Conservation (phyloP, 495 filamentous ascomycete genomes). For the Cudoniella acicularis region DNA sequence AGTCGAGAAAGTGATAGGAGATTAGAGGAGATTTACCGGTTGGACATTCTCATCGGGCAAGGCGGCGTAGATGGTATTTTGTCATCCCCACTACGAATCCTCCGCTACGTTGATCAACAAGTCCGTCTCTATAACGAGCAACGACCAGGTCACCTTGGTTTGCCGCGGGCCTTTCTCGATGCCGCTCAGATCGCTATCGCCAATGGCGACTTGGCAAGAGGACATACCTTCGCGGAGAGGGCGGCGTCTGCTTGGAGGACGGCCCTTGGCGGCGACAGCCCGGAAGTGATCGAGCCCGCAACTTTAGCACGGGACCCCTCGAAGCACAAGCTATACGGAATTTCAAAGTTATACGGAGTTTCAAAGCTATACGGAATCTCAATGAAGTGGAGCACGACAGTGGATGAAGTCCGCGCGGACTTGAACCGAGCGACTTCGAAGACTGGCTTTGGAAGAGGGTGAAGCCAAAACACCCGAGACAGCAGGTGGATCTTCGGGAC, state of each 20-base stretch:
- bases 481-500: conserved; percentile 24
- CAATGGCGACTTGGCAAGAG: conserved; percentile 34
- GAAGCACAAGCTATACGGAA: conserved; percentile 18
- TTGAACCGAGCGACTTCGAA: conserved; percentile 25
- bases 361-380: no score
- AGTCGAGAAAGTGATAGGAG: conserved; percentile 28
- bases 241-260: conserved; percentile 21
- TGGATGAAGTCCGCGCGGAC: conserved; percentile 26
- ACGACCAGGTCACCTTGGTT: conserved; percentile 21
- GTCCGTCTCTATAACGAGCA: conserved; percentile 18
- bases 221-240: conserved; percentile 32
- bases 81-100: conserved; percentile 10
- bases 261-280: conserved; percentile 18
- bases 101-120: conserved; percentile 20
- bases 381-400: conserved; percentile 26
- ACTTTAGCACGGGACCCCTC: conserved; percentile 17
- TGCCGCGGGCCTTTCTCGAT: conserved; percentile 23
- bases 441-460: conserved; percentile 29
- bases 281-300: conserved; percentile 3
- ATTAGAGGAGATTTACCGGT: conserved; percentile 14
- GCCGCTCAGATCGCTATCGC: conserved; percentile 32
- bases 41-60: conserved; percentile 23
- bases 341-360: no score
- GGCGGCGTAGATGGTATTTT: conserved; percentile 8
- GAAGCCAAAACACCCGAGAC: conserved; percentile 20